Conservation (phyloP, 441 rosid genomes). For the Lepidium campestre region DNA sequence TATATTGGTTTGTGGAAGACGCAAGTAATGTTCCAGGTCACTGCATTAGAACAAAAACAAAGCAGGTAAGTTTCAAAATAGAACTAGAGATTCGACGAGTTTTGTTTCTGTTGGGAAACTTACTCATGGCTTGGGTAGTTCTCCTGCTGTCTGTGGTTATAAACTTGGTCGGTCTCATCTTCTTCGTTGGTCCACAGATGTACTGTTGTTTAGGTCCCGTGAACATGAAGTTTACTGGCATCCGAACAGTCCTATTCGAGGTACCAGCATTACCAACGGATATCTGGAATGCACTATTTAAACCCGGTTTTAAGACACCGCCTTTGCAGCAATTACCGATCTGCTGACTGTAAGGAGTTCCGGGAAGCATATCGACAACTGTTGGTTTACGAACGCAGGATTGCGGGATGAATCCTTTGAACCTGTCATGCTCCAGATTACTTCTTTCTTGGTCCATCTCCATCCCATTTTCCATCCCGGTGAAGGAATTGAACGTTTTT, state of each 20-base stretch:
- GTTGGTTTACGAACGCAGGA: constrained; percentile 28
- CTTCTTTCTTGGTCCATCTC: constrained; percentile 59
- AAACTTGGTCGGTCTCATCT: constrained; percentile 43
- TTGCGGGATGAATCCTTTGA: constrained; percentile 23
- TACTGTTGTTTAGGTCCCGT: constrained; percentile 31
- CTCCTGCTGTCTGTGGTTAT: constrained; percentile 36
- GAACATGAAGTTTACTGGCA: constrained; percentile 13
- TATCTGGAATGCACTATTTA: constrained; percentile 10
- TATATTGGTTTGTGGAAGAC: constrained; percentile 14
- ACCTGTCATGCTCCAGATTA: constrained; percentile 44
- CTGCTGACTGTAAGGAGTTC: constrained; percentile 29
- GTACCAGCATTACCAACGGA: constrained; percentile 4
- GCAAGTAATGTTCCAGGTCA: constrained; percentile 72
- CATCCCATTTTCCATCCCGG: constrained; percentile 64
- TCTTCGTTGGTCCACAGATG: constrained; percentile 54
- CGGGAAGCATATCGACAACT: constrained; percentile 26
- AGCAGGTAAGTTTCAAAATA: background rate
- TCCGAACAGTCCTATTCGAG: background rate
- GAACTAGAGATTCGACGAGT: background rate
- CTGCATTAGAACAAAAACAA: constrained; percentile 28
- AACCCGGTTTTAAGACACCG: constrained; percentile 30
- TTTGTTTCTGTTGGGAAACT: constrained; percentile 1
- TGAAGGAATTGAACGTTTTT: constrained; percentile 39
- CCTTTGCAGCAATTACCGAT: constrained; percentile 37
- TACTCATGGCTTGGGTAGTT: constrained; percentile 44